Conservation (phyloP, 2,329 filamentous ascomycete genomes). For the Trichoderma aggressivum region DNA sequence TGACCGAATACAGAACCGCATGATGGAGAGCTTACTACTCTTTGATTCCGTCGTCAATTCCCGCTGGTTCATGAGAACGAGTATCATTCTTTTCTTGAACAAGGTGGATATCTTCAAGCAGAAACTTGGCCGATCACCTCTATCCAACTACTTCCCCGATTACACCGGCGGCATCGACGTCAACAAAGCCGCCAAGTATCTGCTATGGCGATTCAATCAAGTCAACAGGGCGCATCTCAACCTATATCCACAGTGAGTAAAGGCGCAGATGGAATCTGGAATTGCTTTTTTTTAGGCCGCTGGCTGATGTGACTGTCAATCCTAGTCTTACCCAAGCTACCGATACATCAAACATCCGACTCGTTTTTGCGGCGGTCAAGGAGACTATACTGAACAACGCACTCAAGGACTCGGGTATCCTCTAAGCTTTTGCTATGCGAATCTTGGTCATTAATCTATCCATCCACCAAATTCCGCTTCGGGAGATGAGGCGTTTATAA, state of each 20-base stretch:
- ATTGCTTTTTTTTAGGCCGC: too few species aligned
- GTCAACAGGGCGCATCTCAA: constrained; percentile 96
- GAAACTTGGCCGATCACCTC: constrained; percentile 82
- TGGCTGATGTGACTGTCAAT: neutral
- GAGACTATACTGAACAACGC: constrained; percentile 99
- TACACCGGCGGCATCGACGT: constrained; percentile 98
- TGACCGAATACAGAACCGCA: constrained; percentile 71
- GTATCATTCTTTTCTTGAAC: constrained; percentile 97
- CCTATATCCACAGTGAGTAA: constrained; percentile 87
- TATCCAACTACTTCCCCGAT: constrained; percentile 95
- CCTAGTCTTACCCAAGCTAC: constrained; percentile 83
- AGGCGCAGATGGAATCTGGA: neutral
- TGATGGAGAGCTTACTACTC: constrained; percentile 96
- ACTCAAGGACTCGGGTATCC: constrained; percentile 94
- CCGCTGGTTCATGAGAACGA: constrained; percentile 97
- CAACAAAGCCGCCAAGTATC: constrained; percentile 95
- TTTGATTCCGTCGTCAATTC: constrained; percentile 99
- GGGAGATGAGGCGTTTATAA: constrained; percentile 24
- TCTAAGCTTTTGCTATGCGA: constrained; percentile 49
- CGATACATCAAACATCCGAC: constrained; percentile 94
- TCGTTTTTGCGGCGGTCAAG: constrained; percentile 97
- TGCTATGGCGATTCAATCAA: constrained; percentile 98
- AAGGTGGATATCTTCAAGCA: constrained; percentile 98
- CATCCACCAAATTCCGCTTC: constrained; percentile 16
- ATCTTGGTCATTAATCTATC: neutral